Conservation (phyloP, 352 stramenopile species). For the Phytophthora tubulina region DNA sequence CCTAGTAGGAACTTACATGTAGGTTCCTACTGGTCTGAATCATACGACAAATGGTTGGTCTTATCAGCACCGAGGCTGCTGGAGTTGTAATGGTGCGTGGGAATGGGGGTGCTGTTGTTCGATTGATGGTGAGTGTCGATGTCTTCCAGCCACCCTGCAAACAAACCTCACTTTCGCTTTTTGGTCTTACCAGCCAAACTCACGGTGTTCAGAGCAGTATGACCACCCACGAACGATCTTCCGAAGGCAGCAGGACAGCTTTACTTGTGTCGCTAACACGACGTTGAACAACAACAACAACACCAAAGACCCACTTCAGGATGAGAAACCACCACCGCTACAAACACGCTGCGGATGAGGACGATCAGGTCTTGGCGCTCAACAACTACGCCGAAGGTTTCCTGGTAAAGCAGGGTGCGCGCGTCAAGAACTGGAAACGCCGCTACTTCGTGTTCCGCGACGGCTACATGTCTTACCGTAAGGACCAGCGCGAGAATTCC, state of each 20-base stretch:
- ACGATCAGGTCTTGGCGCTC: conserved; percentile 56
- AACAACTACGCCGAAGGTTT: conserved; percentile 78
- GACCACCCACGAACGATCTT: conserved; percentile 9
- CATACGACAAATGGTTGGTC: conserved; percentile 25
- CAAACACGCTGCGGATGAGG: conserved; percentile 34
- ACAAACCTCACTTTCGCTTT: conserved; percentile 21
- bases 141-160: conserved; percentile 1
- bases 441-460: conserved; percentile 86
- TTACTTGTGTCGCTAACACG: not conserved
- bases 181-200: conserved; percentile 29
- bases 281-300: conserved; percentile 3
- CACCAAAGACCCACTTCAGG: conserved; percentile 1
- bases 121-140: conserved; percentile 25
- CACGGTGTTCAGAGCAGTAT: conserved; percentile 25
- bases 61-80: conserved; percentile 22
- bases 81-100: conserved; percentile 23
- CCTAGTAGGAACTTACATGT: conserved; percentile 12
- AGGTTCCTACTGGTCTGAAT: conserved; percentile 25
- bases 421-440: conserved; percentile 81
- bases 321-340: conserved; percentile 33
- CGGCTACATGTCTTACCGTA: conserved; percentile 68
- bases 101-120: conserved; percentile 15
- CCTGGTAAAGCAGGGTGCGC: conserved; percentile 70
- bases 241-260: not conserved
- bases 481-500: conserved; percentile 61